A percentile compares a stretch with the other conserved stretches of the same genome.
Conservation (phyloP, 2,329 filamentous ascomycete species). For the Penicillium expansum region DNA sequence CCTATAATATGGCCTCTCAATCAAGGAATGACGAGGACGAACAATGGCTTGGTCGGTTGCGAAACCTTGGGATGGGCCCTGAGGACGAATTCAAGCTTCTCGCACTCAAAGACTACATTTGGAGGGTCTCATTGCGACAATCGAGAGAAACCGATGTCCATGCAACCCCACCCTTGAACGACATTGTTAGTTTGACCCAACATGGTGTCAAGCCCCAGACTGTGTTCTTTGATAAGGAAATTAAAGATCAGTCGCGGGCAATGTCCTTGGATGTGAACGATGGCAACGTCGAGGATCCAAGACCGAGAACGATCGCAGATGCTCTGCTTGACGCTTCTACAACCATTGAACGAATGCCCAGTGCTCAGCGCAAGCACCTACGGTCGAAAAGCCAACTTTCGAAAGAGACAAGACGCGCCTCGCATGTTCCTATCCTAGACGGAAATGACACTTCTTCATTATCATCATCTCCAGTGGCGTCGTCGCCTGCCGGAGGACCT, state of each 20-base stretch:
- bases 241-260: conserved; percentile 47
- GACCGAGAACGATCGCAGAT: conserved; percentile 78
- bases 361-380: conserved; percentile 46
- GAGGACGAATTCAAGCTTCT: conserved; percentile 92
- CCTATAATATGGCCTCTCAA: conserved; percentile 56
- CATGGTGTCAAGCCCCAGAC: conserved; percentile 80
- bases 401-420: conserved; percentile 25
- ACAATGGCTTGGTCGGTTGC: conserved; percentile 80
- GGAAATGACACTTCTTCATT: conserved; percentile 27
- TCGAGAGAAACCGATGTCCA: conserved; percentile 48
- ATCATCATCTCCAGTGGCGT: conserved; percentile 38
- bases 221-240: conserved; percentile 83
- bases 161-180: conserved; percentile 55
- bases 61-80: conserved; percentile 73
- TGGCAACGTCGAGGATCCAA: conserved; percentile 39
- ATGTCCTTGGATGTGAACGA: conserved; percentile 26
- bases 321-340: conserved; percentile 89
- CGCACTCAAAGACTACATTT: conserved; percentile 84
- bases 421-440: conserved; percentile 1
- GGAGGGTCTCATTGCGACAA: conserved; percentile 74
- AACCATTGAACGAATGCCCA: conserved; percentile 67
- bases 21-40: conserved; percentile 89
- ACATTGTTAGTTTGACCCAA: conserved; percentile 70
- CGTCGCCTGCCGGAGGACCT: conserved; percentile 34
- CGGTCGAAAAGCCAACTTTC: conserved; percentile 42